These are phyloP conservation scores for Isatis lusitanica DNA, from an alignment of 441 rosid species.

Conservation along the genomic window DNA sequence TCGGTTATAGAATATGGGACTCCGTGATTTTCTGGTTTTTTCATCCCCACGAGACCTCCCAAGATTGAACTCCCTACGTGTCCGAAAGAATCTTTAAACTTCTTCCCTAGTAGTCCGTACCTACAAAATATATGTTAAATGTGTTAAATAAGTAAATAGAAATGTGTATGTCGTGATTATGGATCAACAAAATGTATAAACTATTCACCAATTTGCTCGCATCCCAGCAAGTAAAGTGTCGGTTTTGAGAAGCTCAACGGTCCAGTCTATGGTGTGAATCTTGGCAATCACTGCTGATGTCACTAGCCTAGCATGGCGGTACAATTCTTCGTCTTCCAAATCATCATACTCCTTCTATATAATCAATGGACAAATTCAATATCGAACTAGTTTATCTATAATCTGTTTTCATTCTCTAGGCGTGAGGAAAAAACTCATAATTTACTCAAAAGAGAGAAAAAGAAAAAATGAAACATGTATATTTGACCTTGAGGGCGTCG, in stretches of 20 bases:
- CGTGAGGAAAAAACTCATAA: not conserved
- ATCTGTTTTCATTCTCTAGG: not conserved
- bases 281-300: constrained; percentile 84
- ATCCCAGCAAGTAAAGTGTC: constrained; percentile 67
- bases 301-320: constrained; percentile 63
- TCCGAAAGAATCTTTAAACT: constrained; percentile 67
- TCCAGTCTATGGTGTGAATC: constrained; percentile 89
- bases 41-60: constrained; percentile 64
- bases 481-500: constrained; percentile 45
- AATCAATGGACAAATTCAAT: not conserved
- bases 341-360: constrained; percentile 34
- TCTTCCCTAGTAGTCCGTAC: constrained; percentile 77
- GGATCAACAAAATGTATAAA: not conserved
- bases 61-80: constrained; percentile 50
- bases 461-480: not conserved
- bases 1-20: constrained; percentile 78
- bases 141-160: not conserved
- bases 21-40: constrained; percentile 63
- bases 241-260: constrained; percentile 71
- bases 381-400: not conserved
- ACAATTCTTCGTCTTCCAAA: constrained; percentile 60
- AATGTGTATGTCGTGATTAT: not conserved
- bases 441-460: not conserved
- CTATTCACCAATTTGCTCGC: constrained; percentile 53
- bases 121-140: not conserved